Conservation (phyloP, 345 rosid genomes). For the Lepidium didymum region DNA sequence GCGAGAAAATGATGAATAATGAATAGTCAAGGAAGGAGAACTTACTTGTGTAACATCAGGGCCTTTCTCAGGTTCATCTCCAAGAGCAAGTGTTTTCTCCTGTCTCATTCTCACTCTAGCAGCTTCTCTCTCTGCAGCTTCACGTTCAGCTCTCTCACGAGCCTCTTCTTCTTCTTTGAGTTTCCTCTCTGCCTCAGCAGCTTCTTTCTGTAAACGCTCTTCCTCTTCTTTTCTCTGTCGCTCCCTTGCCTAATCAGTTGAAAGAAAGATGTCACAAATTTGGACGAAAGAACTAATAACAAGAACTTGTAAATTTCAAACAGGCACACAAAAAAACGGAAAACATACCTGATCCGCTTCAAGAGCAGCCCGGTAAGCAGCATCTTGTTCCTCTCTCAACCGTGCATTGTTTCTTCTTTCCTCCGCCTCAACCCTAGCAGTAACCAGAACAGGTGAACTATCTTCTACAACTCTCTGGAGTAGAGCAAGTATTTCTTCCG, state of each 20-base stretch:
- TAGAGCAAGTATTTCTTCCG: conserved; percentile 64
- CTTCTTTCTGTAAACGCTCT: conserved; percentile 79
- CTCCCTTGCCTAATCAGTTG: conserved; percentile 63
- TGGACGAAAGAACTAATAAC: background rate
- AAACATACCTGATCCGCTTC: conserved; percentile 91
- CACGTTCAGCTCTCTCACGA: conserved; percentile 67
- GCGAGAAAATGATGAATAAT: background rate
- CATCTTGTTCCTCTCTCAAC: conserved; percentile 97
- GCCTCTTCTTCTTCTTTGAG: conserved; percentile 91
- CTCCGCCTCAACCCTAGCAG: conserved; percentile 89
- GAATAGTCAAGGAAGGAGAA: background rate
- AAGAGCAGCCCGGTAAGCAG: conserved; percentile 94
- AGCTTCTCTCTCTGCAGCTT: conserved; percentile 87
- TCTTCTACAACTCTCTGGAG: conserved; percentile 94
- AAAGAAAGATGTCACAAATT: background rate
- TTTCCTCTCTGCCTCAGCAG: conserved; percentile 88
- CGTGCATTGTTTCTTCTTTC: conserved; percentile 78
- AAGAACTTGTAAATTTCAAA: background rate
- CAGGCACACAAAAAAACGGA: background rate
- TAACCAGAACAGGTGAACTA: conserved; percentile 76
- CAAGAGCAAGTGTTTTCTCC: conserved; percentile 84
- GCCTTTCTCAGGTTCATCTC: conserved; percentile 87
- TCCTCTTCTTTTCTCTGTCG: conserved; percentile 76
- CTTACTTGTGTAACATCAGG: conserved; percentile 81
- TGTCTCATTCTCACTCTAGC: conserved; percentile 64